phyloP scores from a whole-genome alignment of 2,329 filamentous ascomycete species.

The Paecilomyces formosus region DNA sequence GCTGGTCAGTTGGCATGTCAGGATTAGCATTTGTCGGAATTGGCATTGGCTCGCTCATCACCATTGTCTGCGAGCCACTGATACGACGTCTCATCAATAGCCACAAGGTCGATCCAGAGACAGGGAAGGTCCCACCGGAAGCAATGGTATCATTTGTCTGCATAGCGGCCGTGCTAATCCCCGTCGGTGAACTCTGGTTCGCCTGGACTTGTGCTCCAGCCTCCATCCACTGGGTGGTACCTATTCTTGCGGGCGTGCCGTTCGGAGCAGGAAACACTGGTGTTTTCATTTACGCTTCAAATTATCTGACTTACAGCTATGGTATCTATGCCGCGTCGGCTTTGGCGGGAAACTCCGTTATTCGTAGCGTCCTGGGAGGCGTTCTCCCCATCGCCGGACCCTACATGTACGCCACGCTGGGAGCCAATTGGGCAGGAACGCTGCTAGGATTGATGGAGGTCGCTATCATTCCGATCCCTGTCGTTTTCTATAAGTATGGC shows the following conservation, averaged over 20 bases:
- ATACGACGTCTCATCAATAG: conserved; percentile 70
- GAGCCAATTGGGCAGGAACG: conserved; percentile 72
- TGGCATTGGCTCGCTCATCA: conserved; percentile 48
- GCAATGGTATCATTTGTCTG: conserved; percentile 74
- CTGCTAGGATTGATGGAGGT: conserved; percentile 68
- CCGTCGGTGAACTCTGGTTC: conserved; percentile 76
- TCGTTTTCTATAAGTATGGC: conserved; percentile 64
- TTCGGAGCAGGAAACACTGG: conserved; percentile 71
- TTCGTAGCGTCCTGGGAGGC: conserved; percentile 68
- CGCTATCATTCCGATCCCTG: conserved; percentile 67
- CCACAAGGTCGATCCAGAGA: conserved; percentile 66
- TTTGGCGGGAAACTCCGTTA: conserved; percentile 69
- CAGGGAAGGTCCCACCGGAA: conserved; percentile 67
- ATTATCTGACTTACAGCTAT: conserved; percentile 73
- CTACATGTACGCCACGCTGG: conserved; percentile 61
- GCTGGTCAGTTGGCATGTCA: conserved; percentile 66
- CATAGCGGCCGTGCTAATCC: conserved; percentile 65
- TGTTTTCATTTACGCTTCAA: conserved; percentile 75
- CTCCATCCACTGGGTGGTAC: conserved; percentile 73
- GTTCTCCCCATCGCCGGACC: conserved; percentile 68
- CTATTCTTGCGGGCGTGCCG: conserved; percentile 69
- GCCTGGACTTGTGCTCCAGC: conserved; percentile 77
- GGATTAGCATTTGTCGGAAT: conserved; percentile 75
- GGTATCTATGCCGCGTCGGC: conserved; percentile 76
- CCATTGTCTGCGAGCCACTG: conserved; percentile 55